phyloP scores from a whole-genome alignment of 2,329 filamentous ascomycete genomes.

The Aureobasidium sp. region DNA sequence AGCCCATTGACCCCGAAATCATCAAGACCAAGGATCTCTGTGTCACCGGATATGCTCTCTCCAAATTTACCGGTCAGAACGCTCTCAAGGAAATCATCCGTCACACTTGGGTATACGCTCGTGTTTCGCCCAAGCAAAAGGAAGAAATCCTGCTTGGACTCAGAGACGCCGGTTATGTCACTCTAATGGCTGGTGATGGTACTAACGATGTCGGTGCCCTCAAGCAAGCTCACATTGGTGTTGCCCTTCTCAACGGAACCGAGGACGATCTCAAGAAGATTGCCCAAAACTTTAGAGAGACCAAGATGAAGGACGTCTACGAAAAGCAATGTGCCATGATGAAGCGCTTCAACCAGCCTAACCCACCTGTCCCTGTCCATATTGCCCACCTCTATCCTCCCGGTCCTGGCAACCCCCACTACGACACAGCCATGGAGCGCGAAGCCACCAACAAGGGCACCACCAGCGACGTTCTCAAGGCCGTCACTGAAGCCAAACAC shows the following conservation, averaged over 20 bases:
- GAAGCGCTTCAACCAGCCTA: conserved; percentile 88
- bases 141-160: conserved; percentile 95
- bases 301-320: conserved; percentile 97
- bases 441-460: conserved; percentile 48
- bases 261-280: conserved; percentile 87
- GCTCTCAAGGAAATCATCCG: conserved; percentile 73
- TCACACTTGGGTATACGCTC: conserved; percentile 94
- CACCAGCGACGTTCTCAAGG: conserved; percentile 54
- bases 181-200: conserved; percentile 96
- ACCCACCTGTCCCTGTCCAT: conserved; percentile 82
- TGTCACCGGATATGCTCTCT: conserved; percentile 87
- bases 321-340: conserved; percentile 92
- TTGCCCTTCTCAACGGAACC: conserved; percentile 91
- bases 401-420: conserved; percentile 86
- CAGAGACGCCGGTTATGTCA: conserved; percentile 95
- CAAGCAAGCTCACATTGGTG: conserved; percentile 96
- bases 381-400: conserved; percentile 94
- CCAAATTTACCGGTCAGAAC: conserved; percentile 76
- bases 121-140: conserved; percentile 97
- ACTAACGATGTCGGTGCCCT: conserved; percentile 97
- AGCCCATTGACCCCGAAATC: conserved; percentile 74
- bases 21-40: conserved; percentile 84
- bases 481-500: conserved; percentile 40
- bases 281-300: conserved; percentile 85
- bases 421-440: conserved; percentile 81